phyloP scores from a whole-genome alignment of 2,329 filamentous ascomycete genomes.

The Stagonosporopsis cucurbitacearum region DNA sequence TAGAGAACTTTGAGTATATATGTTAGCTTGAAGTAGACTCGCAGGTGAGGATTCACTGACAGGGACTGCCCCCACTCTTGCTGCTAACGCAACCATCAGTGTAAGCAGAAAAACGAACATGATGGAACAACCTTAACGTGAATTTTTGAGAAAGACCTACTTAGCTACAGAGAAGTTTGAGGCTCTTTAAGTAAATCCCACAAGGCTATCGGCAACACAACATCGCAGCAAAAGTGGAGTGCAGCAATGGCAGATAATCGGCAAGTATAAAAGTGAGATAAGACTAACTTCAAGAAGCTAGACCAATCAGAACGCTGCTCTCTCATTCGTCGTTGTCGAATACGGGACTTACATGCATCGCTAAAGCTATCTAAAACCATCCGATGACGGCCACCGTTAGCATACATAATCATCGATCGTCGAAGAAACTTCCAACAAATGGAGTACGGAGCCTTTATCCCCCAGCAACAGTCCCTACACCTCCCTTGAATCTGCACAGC shows the following conservation, averaged over 20 bases:
- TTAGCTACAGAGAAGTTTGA: not conserved
- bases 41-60: constrained; percentile 1
- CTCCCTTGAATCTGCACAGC: no score
- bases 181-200: not conserved
- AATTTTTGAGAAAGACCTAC: not conserved
- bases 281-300: not conserved
- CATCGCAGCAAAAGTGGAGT: constrained; percentile 3
- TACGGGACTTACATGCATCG: constrained; percentile 1
- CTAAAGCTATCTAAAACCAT: not conserved
- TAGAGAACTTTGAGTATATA: constrained; percentile 17
- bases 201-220: not conserved
- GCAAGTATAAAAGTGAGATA: not conserved
- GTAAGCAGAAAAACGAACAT: constrained; percentile 1
- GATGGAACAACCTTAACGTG: not conserved
- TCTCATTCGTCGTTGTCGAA: not conserved
- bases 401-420: not conserved
- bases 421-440: no score
- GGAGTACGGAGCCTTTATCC: no score
- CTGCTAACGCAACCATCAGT: not conserved
- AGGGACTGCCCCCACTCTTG: constrained; percentile 7
- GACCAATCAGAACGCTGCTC: not conserved
- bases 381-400: not conserved
- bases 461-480: no score
- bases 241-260: not conserved
- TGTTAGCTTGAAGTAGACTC: not conserved